Base-by-base conservation (phyloP, 2,329 filamentous ascomycete species). In the Diaporthe humulicola region DNA sequence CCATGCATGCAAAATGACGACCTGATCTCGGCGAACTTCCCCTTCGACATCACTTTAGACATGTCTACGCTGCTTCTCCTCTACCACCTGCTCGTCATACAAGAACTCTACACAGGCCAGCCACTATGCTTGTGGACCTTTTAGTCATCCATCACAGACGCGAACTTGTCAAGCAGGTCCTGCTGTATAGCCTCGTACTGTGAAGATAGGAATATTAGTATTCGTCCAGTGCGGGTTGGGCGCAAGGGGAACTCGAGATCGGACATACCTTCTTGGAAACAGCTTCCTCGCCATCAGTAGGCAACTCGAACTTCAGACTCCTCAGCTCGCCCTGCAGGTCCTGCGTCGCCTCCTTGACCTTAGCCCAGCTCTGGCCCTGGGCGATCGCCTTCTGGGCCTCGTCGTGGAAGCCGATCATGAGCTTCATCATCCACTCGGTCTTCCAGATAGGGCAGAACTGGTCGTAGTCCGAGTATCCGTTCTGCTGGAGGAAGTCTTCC, bases 371-470 rank as follows among this genome's bases (percentile, higher is more conserved):
- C 86, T 96, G 94, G 76, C 97, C 97, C 85, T 98, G 95, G 8
- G 94, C 90, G 82, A 99, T 91, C 9, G 95, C 95, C 91, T 98
- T 98, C 85, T 98, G 96, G 33, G 95, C 93, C 88, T 99, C 97
- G 81, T 99, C 97, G 84, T 98, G 95, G 91, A 96, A 99, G 74
- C 93, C 94, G 89, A 99, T 94, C 92, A 99, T 98, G 78, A 95
- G 93, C 91, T 98, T 98, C 97, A 99, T 99, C 97, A 99, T 98
- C 93, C 97, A 99, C 85, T 98, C 94, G 0, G 97, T 99, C 93
- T 99, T 99, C 97, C 97, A 99, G 82, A 99, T 91, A 67, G 97
- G 97, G 83, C 97, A 99, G 92, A 98, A 99, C 87, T 98, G 96
- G 83, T 99, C 97, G 84, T 99, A 98, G 86, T 98, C 95, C 79